Conservation (phyloP, 306 rosid genomes). For the Ziziphus jujuba region DNA sequence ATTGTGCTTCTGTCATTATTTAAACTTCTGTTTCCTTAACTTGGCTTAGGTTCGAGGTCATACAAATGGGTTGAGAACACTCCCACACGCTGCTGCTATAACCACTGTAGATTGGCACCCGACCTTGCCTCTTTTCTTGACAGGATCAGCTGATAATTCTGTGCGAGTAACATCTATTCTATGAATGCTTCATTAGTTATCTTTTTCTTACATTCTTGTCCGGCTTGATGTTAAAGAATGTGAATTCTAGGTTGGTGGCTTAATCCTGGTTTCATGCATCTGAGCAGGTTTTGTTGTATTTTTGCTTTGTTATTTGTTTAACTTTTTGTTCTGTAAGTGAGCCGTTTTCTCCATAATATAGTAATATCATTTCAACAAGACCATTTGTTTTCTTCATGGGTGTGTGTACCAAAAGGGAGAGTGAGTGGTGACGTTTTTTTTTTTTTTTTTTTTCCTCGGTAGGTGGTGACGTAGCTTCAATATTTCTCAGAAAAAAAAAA, state of each 20-base stretch:
- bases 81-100: conserved; percentile 74
- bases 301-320: conserved; percentile 5
- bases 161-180: conserved; percentile 72
- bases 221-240: conserved; percentile 17
- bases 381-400: too few relatives aligned
- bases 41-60: conserved; percentile 65
- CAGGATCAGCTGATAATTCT: conserved; percentile 94
- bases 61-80: conserved; percentile 69
- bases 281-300: conserved; percentile 6
- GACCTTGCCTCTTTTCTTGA: conserved; percentile 76
- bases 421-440: too few relatives aligned
- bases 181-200: conserved; percentile 4
- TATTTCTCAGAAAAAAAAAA: too few relatives aligned
- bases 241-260: not conserved
- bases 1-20: conserved; percentile 5
- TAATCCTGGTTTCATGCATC: not conserved
- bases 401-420: too few relatives aligned
- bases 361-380: too few relatives aligned
- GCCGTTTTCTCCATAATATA: not conserved
- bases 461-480: too few relatives aligned
- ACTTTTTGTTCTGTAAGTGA: not conserved
- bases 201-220: conserved; percentile 12
- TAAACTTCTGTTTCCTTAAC: conserved; percentile 2
- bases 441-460: too few relatives aligned
- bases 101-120: conserved; percentile 99